These are phyloP conservation scores for Solanum chaucha DNA, from an alignment of 257 asterid species.

Conservation along the genomic window DNA sequence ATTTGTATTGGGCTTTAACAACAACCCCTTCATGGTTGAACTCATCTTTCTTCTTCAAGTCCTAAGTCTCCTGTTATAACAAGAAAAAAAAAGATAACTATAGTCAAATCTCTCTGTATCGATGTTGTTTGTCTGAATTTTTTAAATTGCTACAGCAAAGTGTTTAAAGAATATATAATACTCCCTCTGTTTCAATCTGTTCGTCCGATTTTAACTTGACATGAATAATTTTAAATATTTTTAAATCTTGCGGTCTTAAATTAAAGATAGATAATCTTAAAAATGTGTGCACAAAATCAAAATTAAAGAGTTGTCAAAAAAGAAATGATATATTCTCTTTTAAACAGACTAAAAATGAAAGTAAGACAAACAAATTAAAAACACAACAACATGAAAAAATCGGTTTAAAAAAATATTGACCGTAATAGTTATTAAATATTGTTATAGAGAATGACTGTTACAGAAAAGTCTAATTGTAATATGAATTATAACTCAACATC, in stretches of 20 bases:
- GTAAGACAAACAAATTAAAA: too few species aligned
- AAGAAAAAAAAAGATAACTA: neutral
- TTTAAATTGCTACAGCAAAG: neutral
- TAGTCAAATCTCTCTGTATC: neutral
- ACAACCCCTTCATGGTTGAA: constrained; percentile 24
- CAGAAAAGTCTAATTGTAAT: neutral
- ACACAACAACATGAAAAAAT: neutral
- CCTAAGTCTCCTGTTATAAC: neutral
- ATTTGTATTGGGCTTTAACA: constrained; percentile 30
- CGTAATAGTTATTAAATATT: fast-evolving
- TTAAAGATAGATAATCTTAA: too few species aligned
- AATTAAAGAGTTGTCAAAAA: neutral
- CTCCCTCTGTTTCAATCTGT: neutral
- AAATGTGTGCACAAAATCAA: neutral
- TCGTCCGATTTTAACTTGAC: neutral
- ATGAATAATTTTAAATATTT: too few species aligned
- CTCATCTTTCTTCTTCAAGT: constrained; percentile 32
- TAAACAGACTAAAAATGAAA: neutral
- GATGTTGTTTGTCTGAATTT: neutral
- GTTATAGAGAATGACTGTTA: neutral
- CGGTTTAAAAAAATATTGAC: neutral
- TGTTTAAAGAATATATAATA: neutral
- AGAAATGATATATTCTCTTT: neutral
- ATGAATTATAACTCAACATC: neutral
- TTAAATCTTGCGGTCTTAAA: too few species aligned